Evolutionary conservation across 1,284 basidiomycete species (phyloP), one percentile per base, ranked within the genome.

Genomic region (Ceratorhiza oryzae-sativae): DNA sequence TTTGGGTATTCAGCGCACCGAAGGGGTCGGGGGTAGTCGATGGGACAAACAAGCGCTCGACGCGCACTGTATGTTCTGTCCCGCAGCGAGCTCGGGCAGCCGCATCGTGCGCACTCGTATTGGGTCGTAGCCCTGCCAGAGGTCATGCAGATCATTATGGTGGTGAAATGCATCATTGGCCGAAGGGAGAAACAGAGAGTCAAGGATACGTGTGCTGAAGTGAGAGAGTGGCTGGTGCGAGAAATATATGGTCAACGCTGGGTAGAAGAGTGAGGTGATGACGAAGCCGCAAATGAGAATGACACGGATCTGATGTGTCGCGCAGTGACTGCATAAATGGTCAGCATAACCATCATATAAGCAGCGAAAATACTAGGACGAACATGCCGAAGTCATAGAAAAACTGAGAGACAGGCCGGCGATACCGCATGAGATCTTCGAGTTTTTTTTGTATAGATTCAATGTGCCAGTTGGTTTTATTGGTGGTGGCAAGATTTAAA

Each of bases 231-330:
- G 87, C 72, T 88, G 86, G 5, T 89, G 87, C 1, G 90, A 89
- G 34, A 90, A 87, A 79, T 95, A 95, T 63, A 94, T 86, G 55
- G 93, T 89, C 58, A 97, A 86, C 10, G 94, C 93, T 3, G 95
- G 95, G 77, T 95, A 98, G 79, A 97, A 93, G 61, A 99, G 88
- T 48, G 93, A 95, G 56, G 95, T 97, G 82, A 99, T 98, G 77
- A 98, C 93, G 73, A 98, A 86, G 73, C 92, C 91, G 71, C 94
- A 97, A 73, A 97, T 90, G 74, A 99, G 86, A 77, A 99, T 91
- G 41, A 97, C 91, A 65, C 95, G 90, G 71, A 97, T 96, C 83
- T 97, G 94, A 79, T 94, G 92, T 4, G 90, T 92, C 74, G 92
- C 91, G 77, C 91, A 93, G 78, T 93, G 91, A 71, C 92, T 93